A percentile compares a stretch with the other conserved stretches of the same genome.
Conservation (phyloP, 129 eudicot genomes). For the Saposhnikovia divaricata region DNA sequence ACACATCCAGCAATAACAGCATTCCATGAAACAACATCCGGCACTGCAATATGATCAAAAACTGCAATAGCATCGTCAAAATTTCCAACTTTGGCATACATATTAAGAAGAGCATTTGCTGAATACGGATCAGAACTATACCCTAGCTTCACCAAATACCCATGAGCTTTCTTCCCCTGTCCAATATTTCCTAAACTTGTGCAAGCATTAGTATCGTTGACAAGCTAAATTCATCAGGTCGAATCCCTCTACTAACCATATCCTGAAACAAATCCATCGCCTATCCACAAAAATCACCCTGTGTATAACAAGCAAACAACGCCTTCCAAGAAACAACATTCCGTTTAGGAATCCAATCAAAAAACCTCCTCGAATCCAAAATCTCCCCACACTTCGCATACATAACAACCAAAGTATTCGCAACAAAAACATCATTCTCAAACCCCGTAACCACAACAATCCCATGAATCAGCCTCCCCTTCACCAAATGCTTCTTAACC, state of each 20-base stretch:
- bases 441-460: constrained; percentile 55
- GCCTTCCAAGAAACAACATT: constrained; percentile 48
- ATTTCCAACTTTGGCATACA: constrained; percentile 76
- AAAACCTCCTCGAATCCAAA: constrained; percentile 46
- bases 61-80: constrained; percentile 44
- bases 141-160: constrained; percentile 69
- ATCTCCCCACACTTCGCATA: constrained; percentile 68
- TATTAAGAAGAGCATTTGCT: constrained; percentile 72
- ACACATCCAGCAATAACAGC: constrained; percentile 80
- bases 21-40: constrained; percentile 90
- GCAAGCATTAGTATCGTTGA: constrained; percentile 73
- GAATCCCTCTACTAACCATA: constrained; percentile 51
- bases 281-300: constrained; percentile 36
- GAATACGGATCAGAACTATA: constrained; percentile 63
- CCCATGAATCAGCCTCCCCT: constrained; percentile 73
- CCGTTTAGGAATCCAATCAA: constrained; percentile 36
- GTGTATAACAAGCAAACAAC: constrained; percentile 44
- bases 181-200: constrained; percentile 47
- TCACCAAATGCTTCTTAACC: constrained; percentile 40
- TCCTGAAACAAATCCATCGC: constrained; percentile 62
- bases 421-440: constrained; percentile 64
- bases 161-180: constrained; percentile 62
- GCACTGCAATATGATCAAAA: constrained; percentile 42
- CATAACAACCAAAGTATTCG: constrained; percentile 64
- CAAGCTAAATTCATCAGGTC: constrained; percentile 73